phyloP scores from a whole-genome alignment of 176 grass and related monocot genomes.

The Oryza australiensis region DNA sequence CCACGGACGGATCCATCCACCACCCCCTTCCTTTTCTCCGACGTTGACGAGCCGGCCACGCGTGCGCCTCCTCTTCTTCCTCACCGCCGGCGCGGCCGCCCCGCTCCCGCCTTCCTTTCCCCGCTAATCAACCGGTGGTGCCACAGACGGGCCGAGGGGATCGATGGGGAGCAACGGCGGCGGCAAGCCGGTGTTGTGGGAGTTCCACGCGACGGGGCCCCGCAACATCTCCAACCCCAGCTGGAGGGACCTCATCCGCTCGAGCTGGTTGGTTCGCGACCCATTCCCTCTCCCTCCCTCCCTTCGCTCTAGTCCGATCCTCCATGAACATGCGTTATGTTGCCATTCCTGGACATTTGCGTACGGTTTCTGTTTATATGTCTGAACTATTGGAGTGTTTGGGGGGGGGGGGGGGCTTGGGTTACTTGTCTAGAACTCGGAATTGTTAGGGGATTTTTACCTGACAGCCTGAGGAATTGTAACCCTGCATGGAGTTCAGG shows the following conservation, averaged over 20 bases:
- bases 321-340: background rate
- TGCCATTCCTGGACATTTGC: background rate
- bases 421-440: background rate
- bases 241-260: conserved; percentile 85
- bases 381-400: background rate
- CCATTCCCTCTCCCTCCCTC: background rate
- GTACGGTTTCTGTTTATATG: background rate
- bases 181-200: conserved; percentile 36
- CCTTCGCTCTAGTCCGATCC: background rate
- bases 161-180: conserved; percentile 43
- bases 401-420: background rate
- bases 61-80: background rate
- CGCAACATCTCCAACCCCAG: conserved; percentile 76
- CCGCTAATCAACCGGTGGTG: background rate
- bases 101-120: background rate
- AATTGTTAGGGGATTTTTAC: background rate
- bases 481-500: background rate
- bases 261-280: conserved; percentile 62
- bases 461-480: background rate
- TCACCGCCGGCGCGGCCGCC: background rate
- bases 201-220: conserved; percentile 77
- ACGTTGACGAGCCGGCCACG: conserved; percentile 1
- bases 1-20: too few species aligned
- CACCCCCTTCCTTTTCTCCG: background rate
- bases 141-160: background rate